A percentile compares a stretch with the other conserved stretches of the same genome.
phyloP scores from a whole-genome alignment of 257 asterid species.

The Solanum appendiculatum region DNA sequence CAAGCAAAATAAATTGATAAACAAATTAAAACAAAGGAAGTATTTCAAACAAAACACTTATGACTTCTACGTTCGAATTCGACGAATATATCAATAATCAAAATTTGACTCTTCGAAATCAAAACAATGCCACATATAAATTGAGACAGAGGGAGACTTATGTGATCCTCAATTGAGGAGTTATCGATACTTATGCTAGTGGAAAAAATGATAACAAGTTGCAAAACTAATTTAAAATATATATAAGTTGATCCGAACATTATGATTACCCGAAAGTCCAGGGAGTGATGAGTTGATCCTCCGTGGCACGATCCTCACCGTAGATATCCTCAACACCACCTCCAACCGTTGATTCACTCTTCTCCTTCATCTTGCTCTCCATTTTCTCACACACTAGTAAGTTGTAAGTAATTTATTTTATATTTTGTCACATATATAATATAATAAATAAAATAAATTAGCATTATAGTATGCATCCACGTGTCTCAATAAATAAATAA shows the following conservation, averaged over 20 bases:
- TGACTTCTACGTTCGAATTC: not conserved
- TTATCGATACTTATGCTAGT: no score
- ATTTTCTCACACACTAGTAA: constrained; percentile 11
- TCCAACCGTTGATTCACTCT: constrained; percentile 56
- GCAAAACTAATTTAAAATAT: not conserved
- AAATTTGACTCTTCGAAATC: not conserved
- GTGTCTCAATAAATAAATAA: not conserved
- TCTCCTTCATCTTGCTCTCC: constrained; percentile 52
- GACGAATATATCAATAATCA: not conserved
- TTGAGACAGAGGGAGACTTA: not conserved
- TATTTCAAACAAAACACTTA: not conserved
- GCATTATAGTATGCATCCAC: not conserved
- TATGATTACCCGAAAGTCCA: constrained; percentile 52
- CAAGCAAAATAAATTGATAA: not conserved
- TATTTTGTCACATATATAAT: not conserved
- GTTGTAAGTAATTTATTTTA: not conserved
- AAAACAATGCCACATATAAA: no score
- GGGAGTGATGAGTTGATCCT: constrained; percentile 76
- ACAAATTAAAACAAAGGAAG: not conserved
- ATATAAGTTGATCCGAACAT: not conserved
- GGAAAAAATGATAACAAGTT: not conserved
- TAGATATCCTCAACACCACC: constrained; percentile 88
- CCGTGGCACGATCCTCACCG: constrained; percentile 84
- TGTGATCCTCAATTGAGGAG: not conserved
- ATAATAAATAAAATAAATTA: not conserved